Conservation (phyloP, 352 stramenopile genomes). For the Salisapilia sapeloensis region DNA sequence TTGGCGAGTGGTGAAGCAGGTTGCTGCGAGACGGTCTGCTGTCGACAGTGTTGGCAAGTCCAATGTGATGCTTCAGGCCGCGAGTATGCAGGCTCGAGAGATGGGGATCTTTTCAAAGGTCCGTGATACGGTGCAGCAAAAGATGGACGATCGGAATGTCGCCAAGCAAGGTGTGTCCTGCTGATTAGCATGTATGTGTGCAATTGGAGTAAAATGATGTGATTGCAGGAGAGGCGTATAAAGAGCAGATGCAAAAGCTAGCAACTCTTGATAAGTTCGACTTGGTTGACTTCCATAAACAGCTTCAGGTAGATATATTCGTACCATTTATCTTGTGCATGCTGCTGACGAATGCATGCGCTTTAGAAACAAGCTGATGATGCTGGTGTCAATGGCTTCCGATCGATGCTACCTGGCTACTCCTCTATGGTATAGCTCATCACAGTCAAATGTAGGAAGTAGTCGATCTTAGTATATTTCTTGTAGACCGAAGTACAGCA, state of each 20-base stretch:
- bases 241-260: slow-evolving; percentile 57
- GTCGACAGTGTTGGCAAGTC: too few relatives aligned
- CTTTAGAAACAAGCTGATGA: slow-evolving; percentile 64
- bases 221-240: slow-evolving; percentile 41
- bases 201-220: too few relatives aligned
- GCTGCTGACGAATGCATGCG: too few relatives aligned
- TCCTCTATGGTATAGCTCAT: slow-evolving; percentile 69
- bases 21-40: too few relatives aligned
- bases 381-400: slow-evolving; percentile 53
- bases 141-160: slow-evolving; percentile 70
- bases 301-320: slow-evolving; percentile 52
- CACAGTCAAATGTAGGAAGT: too few relatives aligned
- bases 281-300: slow-evolving; percentile 40
- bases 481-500: slow-evolving; percentile 76
- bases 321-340: too few relatives aligned
- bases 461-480: too few relatives aligned
- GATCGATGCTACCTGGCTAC: slow-evolving; percentile 63
- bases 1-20: too few relatives aligned
- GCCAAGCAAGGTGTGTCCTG: slow-evolving; percentile 38
- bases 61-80: too few relatives aligned
- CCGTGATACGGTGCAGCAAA: slow-evolving; percentile 47
- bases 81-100: slow-evolving; percentile 18
- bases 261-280: slow-evolving; percentile 53
- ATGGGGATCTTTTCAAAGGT: slow-evolving; percentile 65
- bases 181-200: neutral